Evolutionary conservation across 202 grass and related monocot species (phyloP).

Genomic region (Schoenoplectus triqueter): DNA sequence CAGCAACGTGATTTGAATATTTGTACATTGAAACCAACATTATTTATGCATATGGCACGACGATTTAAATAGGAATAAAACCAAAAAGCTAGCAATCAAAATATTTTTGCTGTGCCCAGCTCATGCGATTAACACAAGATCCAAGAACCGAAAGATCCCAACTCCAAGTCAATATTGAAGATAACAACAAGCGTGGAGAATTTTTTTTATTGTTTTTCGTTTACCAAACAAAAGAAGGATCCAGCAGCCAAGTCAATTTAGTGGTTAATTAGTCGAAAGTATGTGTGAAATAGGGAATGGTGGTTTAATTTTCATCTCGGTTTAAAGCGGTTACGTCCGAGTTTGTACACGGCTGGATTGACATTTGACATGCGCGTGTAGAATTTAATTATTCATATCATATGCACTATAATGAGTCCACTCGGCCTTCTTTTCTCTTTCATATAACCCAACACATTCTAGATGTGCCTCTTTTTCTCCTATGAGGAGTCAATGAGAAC

Average conservation of each 20-base stretch:
- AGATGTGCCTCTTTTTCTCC: not conserved
- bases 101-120: conserved; percentile 21
- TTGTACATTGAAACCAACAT: not conserved
- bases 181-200: too few relatives aligned
- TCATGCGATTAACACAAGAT: not conserved
- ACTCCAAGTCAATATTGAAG: too few relatives aligned
- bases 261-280: not conserved
- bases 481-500: not conserved
- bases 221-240: not conserved
- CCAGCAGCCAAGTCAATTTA: not conserved
- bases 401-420: not conserved
- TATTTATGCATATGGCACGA: not conserved
- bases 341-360: not conserved
- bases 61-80: not conserved
- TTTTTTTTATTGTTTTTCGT: not conserved
- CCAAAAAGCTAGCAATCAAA: not conserved
- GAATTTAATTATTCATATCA: not conserved
- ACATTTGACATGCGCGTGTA: not conserved
- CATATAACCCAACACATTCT: not conserved
- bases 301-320: not conserved
- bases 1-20: not conserved
- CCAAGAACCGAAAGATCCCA: not conserved
- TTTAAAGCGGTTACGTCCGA: not conserved
- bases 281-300: not conserved
- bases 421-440: conserved; percentile 5